Conservation (phyloP, 768 basidiomycete species). For the Boletus patriciae region DNA sequence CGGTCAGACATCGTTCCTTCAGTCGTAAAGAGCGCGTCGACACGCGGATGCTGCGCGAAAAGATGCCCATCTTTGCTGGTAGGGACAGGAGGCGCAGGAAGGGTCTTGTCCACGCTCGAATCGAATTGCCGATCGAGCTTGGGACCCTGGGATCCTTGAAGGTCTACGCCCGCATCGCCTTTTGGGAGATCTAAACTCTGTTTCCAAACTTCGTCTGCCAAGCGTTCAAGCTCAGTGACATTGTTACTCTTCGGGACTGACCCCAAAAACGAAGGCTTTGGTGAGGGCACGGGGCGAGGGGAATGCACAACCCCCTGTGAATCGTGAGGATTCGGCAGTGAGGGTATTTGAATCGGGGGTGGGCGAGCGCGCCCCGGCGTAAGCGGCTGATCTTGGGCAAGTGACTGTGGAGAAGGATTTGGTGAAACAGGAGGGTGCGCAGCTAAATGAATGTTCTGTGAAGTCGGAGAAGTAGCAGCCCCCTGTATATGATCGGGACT, state of each 20-base stretch:
- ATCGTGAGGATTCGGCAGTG: constrained; percentile 32
- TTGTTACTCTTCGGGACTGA: constrained; percentile 34
- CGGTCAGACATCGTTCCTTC: constrained; percentile 7
- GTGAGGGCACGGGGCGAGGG: constrained; percentile 68
- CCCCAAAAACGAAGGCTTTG: constrained; percentile 50
- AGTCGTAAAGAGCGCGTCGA: constrained; percentile 34
- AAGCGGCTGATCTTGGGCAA: constrained; percentile 3
- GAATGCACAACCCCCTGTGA: constrained; percentile 50
- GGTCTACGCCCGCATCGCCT: constrained; percentile 23
- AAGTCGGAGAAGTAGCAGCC: constrained; percentile 54
- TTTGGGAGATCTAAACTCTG: constrained; percentile 24
- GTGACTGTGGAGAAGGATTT: constrained; percentile 40
- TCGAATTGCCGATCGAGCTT: constrained; percentile 15
- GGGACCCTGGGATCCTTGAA: constrained; percentile 20
- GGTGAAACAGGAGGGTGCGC: constrained; percentile 65
- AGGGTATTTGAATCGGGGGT: constrained; percentile 24
- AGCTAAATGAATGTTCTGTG: constrained; percentile 57
- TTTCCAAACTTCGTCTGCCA: constrained; percentile 59
- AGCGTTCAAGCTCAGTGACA: constrained; percentile 70
- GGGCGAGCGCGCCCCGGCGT: constrained; percentile 15
- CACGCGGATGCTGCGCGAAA: constrained; percentile 21
- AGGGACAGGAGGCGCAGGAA: constrained; percentile 58
- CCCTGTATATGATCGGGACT: constrained; percentile 62
- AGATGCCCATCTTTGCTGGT: constrained; percentile 37
- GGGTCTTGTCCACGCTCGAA: constrained; percentile 51